Percentiles rank a stretch among this genome's conserved stretches.
Conservation (phyloP, 164 flowering plant species). For the Tinospora cordifolia region DNA sequence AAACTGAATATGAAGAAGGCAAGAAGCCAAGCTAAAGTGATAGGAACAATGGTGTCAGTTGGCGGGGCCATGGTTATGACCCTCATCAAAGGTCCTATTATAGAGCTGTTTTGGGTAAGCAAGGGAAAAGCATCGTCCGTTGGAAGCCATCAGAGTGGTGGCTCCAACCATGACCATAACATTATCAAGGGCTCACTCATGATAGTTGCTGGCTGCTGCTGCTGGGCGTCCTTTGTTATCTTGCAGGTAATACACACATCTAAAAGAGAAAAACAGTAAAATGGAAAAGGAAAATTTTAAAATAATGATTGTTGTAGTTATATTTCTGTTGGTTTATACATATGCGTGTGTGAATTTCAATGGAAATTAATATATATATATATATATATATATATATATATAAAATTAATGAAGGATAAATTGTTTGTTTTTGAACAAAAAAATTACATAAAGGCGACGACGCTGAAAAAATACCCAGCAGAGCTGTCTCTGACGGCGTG, state of each 20-base stretch:
- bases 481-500: slow-evolving; percentile 63
- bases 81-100: slow-evolving; percentile 70
- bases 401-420: not conserved
- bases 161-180: slow-evolving; percentile 7
- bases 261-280: too few relatives aligned
- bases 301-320: too few relatives aligned
- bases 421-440: too few relatives aligned
- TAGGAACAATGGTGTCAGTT: slow-evolving; percentile 59
- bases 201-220: slow-evolving; percentile 43
- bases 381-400: not conserved
- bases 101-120: slow-evolving; percentile 28
- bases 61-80: slow-evolving; percentile 85
- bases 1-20: slow-evolving; percentile 46
- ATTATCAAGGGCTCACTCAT: slow-evolving; percentile 58
- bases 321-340: too few relatives aligned
- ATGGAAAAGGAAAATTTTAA: too few relatives aligned
- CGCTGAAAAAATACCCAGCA: slow-evolving; percentile 69
- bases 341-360: too few relatives aligned
- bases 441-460: slow-evolving; percentile 14
- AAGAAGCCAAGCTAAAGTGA: slow-evolving; percentile 55
- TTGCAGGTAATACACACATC: slow-evolving; percentile 42
- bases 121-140: not conserved
- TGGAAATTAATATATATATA: too few relatives aligned
- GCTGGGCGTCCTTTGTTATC: slow-evolving; percentile 73
- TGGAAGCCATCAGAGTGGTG: slow-evolving; percentile 20